Base-by-base conservation (phyloP, 352 stramenopile genomes). In the Saprolegnia diclina region DNA sequence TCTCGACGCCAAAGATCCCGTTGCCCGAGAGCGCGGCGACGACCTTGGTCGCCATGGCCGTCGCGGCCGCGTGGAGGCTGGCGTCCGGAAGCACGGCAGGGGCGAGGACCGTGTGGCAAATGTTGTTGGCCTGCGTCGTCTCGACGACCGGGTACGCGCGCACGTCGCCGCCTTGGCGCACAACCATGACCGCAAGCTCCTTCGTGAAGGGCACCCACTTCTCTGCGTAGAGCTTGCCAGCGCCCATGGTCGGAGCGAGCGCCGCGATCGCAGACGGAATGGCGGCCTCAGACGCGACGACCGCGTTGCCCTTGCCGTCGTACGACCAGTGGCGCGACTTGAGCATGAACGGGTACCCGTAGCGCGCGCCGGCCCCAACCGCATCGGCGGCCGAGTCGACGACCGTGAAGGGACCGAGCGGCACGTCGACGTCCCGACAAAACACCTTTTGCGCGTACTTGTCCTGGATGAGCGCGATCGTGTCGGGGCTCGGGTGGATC, bases 341-440 rank as follows among this genome's bases (percentile, higher is more conserved):
- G 64, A 99, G 90, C 95, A 99, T 99, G 55, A 97, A 91, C n/a
- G 97, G 97, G 68, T 98, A 97, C n/a, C 96, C 96, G 50, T 91
- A 93, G 18, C 44, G 22, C 50, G 77, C 29, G 1, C 85, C 82
- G 21, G 89, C 74, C 4, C 75, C 73, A 35, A 76, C 38, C 5
- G 82, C 85, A 5, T 79, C 75, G 16, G 77, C 63, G 4, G 78
- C 48, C 19, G 76, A 81, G n/a, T 76, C 76, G 13, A 93, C 74
- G 21, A 76, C 70, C 35, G 74, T 65, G 67, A 88, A 94, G 13
- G 79, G 79, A 24, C 81, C 83, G 42, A 93, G 76, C 18, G 62
- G 57, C 10, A 94, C 76, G 21, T 82, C 35, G 11, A 91, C 79
- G 19, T 72, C 45, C 2, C 64, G 53, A 64, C 89, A 90, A 73